phyloP scores from a whole-genome alignment of 2,329 filamentous ascomycete species.

The Fusarium paranaense region DNA sequence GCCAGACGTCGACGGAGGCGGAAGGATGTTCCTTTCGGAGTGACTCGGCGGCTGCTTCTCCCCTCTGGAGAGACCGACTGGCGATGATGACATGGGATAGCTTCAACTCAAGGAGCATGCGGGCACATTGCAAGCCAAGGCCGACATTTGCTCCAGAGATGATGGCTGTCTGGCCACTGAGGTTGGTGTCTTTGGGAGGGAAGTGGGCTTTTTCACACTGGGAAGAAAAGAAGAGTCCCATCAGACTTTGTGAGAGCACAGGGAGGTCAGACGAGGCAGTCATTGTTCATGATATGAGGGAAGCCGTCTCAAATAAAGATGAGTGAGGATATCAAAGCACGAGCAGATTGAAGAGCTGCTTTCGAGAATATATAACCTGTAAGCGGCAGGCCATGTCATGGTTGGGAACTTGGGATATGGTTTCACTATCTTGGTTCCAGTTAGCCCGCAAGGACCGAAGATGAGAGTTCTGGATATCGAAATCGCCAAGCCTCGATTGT shows the following conservation, averaged over 20 bases:
- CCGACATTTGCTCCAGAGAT: conserved; percentile 61
- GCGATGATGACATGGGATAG: conserved; percentile 58
- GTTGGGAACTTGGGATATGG: not conserved
- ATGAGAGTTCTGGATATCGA: not conserved
- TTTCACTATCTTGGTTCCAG: not conserved
- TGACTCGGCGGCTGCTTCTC: conserved; percentile 45
- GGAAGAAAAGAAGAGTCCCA: not conserved
- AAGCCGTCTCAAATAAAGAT: not conserved
- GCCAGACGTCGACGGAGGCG: conserved; percentile 9
- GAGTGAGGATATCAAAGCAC: not conserved
- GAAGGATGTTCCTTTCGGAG: not conserved
- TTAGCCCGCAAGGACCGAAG: not conserved
- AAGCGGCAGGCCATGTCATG: not conserved
- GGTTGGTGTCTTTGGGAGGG: conserved; percentile 7
- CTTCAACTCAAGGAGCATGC: conserved; percentile 52
- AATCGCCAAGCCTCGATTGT: not conserved
- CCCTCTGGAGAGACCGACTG: conserved; percentile 53
- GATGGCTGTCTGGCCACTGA: conserved; percentile 54
- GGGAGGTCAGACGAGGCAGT: not conserved
- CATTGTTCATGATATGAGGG: not conserved
- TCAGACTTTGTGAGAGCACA: not conserved
- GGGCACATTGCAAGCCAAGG: conserved; percentile 57
- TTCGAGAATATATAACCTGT: not conserved
- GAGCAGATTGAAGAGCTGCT: not conserved
- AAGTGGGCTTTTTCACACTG: not conserved